Evolutionary conservation across 2,329 filamentous ascomycete species (phyloP), one percentile per base, ranked within the genome.

Genomic region (Nemania abortiva): DNA sequence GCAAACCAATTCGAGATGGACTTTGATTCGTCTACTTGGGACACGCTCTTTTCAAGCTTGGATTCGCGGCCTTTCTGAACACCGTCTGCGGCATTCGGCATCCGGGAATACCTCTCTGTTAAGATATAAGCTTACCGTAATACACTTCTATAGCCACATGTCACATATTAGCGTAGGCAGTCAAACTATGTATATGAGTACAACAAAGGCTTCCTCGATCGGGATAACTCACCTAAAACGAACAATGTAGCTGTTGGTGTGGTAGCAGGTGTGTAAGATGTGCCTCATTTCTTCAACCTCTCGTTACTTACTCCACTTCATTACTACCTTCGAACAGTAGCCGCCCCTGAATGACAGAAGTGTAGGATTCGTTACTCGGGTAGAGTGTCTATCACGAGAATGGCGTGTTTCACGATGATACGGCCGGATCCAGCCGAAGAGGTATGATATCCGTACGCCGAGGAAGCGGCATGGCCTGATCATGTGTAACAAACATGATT

Each of bases 21-120:
- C 5, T 53, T 61, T 53, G 47, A 61, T 53, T 52, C 47, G 5
- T 11, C 47, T 29, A 61, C 45, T 39, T 61, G 58, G 58, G 58
- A 61, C 22, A 39, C 27, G 9, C 58, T 61, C n/a, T 61, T 61
- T 61, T 61, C 58, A 10, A 53, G 15, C 15, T n/a, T 61, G n/a
- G 58, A 61, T 7, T 61, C 58, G 15, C 29, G 58, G 31, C 58
- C 58, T 4, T 52, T 61, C 15, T 61, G 22, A 53, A 31, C 45
- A 15, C 1, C 2, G 3, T 2, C 49, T 52, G 5, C 49, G 22
- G n/a, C n/a, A 47, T 20, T n/a, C 42, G 34, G 34, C 34, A 37
- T 11, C 13, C 42, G n/a, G 42, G 20, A n/a, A 18, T 20, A 20
- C n/a, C n/a, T n/a, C 3, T 29, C 3, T 52, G 22, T 52, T 29